A percentile compares a stretch with the other conserved stretches of the same genome.
Evolutionary conservation across 2,329 filamentous ascomycete genomes (phyloP).

Genomic region (Juglanconis oblonga): DNA sequence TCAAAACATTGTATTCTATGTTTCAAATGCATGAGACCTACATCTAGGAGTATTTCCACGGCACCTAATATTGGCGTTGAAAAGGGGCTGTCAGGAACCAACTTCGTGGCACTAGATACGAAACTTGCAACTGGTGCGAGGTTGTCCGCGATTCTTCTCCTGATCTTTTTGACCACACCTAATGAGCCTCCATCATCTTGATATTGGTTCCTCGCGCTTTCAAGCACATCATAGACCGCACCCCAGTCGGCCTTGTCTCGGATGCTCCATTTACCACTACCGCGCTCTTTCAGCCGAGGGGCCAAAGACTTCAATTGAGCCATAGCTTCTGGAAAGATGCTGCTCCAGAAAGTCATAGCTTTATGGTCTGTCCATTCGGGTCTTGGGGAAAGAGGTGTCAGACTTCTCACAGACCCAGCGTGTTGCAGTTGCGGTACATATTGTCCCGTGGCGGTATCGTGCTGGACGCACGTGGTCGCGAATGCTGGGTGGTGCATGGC

Average conservation of each 20-base stretch:
- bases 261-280: background rate
- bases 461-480: too few species aligned
- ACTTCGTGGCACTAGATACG: background rate
- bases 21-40: background rate
- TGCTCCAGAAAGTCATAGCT: too few species aligned
- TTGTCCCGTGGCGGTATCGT: too few species aligned
- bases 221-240: background rate
- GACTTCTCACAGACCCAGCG: too few species aligned
- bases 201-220: constrained; percentile 3
- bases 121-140: background rate
- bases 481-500: too few species aligned
- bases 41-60: constrained; percentile 9
- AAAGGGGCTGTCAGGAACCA: background rate
- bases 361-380: too few species aligned
- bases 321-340: too few species aligned
- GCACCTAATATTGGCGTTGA: constrained; percentile 11
- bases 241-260: constrained; percentile 1
- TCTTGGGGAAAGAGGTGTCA: too few species aligned
- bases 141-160: constrained; percentile 10
- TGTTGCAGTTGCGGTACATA: too few species aligned
- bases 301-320: too few species aligned
- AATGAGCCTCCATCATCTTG: background rate
- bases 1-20: too few species aligned
- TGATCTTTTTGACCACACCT: background rate
- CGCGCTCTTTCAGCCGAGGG: too few species aligned